Conservation (phyloP, 768 basidiomycete species). For the Coprinellus micaceus region DNA sequence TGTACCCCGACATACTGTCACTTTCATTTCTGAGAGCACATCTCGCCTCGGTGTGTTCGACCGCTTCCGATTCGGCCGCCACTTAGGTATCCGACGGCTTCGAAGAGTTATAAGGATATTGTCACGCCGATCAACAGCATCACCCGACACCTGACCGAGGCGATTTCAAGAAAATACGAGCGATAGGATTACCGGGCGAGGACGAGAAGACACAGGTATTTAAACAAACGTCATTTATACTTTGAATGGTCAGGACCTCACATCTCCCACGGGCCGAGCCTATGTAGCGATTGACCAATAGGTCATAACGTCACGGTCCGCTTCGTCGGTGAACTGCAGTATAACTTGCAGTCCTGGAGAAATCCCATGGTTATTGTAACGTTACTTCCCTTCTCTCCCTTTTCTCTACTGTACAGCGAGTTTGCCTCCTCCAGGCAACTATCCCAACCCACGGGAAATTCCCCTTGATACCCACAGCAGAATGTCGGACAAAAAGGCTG, state of each 20-base stretch:
- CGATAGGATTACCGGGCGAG: too few relatives aligned
- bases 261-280: background rate
- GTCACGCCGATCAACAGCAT: too few relatives aligned
- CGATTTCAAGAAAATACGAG: too few relatives aligned
- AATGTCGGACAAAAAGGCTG: conserved; percentile 10
- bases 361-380: background rate
- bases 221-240: background rate
- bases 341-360: background rate
- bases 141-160: too few relatives aligned
- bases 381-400: background rate
- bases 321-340: background rate
- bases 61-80: too few relatives aligned
- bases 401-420: background rate
- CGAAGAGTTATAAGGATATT: too few relatives aligned
- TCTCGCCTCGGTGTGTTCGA: too few relatives aligned
- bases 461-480: background rate
- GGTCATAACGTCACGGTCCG: conserved; percentile 10
- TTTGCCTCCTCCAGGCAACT: background rate
- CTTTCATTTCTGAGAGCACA: too few relatives aligned
- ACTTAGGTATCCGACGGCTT: too few relatives aligned
- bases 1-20: too few relatives aligned
- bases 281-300: background rate
- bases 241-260: background rate
- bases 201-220: too few relatives aligned
- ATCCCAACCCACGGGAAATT: background rate